Conservation (phyloP, 169 alveolate species). For the Babesia caballi region DNA sequence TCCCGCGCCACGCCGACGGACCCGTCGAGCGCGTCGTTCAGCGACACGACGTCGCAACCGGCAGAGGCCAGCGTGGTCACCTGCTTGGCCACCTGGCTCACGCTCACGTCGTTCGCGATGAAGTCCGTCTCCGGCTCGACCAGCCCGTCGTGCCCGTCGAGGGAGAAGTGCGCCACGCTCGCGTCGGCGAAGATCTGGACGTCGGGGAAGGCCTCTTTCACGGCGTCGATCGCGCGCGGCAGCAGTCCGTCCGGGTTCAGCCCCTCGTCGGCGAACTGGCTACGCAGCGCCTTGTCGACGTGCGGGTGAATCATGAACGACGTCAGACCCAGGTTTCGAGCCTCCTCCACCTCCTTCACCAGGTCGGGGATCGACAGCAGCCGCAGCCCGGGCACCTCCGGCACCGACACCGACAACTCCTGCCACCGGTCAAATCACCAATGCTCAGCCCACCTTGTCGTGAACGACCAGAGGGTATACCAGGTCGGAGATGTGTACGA, state of each 20-base stretch:
- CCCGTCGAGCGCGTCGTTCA: constrained; percentile 47
- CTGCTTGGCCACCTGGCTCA: constrained; percentile 60
- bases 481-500: constrained; percentile 30
- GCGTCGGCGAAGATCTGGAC: constrained; percentile 58
- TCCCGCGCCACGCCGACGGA: constrained; percentile 46
- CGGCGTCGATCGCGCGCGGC: constrained; percentile 43
- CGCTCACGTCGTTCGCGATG: constrained; percentile 49
- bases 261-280: constrained; percentile 58
- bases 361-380: constrained; percentile 35
- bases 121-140: constrained; percentile 40
- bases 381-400: constrained; percentile 45
- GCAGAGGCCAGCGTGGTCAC: constrained; percentile 54
- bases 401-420: constrained; percentile 7
- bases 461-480: constrained; percentile 47
- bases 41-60: constrained; percentile 48
- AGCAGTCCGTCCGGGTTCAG: constrained; percentile 51
- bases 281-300: constrained; percentile 26
- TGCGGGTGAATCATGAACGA: constrained; percentile 42
- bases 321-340: constrained; percentile 47
- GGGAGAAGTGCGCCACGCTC: constrained; percentile 47
- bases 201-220: constrained; percentile 51
- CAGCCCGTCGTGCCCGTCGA: constrained; percentile 53
- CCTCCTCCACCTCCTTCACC: constrained; percentile 45
- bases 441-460: constrained; percentile 19
- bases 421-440: not conserved